Base-by-base conservation (phyloP, 1,284 basidiomycete species). In the Takashimella koratensis region DNA sequence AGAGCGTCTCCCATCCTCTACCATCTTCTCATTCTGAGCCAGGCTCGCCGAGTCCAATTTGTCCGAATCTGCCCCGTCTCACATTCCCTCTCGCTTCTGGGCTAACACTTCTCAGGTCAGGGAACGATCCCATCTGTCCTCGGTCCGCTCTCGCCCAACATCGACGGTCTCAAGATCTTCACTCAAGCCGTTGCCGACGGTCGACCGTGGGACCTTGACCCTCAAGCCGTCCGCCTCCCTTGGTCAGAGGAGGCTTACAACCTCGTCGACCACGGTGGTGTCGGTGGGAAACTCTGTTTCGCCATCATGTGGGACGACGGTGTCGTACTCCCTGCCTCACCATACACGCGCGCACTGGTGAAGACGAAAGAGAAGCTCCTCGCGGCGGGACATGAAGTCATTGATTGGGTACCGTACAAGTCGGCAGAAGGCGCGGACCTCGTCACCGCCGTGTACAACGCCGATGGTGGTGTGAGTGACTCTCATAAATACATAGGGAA, bases 191-290 rank as follows among this genome's bases (percentile, higher is more conserved):
- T 71, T n/a, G 58, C 65, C n/a, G 61, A 77, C 45, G 66, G 76
- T 20, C 75, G 83, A 56, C 85, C 86, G 0, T 90, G 88, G 88
- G 65, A 80, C 5, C 77, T 74, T 53, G 88, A 90, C 62, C 86
- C 87, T 36, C 70, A 78, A 13, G 76, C 81, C 23, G 64, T 82
- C 22, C 77, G 79, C 54, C 81, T 83, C 47, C 81, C 81, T 10
- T 84, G 83, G 83, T 78, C 74, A 40, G 60, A 68, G 59, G 40
- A 22, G 4, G 47, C 41, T 1, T 69, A 66, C 55, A 46, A 63
- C 21, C 60, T 68, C 6, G 56, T 47, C 2, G 68, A 69, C 42
- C 63, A 59, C 43, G 54, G 47, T 21, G 51, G 40, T 8, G 53
- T 44, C 16, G 51, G 47, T 2, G 59, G 73, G 51, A 77, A 74